Evolutionary conservation across 2,329 filamentous ascomycete genomes (phyloP).

Genomic region (Huntiella bhutanensis): DNA sequence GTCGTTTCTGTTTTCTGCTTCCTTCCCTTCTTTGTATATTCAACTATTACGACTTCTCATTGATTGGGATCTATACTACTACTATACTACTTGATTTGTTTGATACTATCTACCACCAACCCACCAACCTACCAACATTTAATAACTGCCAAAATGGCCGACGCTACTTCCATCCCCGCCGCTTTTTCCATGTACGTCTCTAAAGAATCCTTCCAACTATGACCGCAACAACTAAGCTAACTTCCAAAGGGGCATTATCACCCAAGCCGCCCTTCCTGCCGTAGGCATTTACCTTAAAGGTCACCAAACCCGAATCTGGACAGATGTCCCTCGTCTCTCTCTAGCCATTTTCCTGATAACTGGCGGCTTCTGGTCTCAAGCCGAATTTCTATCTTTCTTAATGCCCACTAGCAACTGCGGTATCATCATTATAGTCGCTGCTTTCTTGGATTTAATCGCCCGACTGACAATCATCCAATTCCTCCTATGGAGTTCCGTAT

Average conservation of each 20-base stretch:
- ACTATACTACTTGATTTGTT: not conserved
- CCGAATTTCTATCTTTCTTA: conserved; percentile 31
- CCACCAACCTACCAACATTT: not conserved
- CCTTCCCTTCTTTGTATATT: not conserved
- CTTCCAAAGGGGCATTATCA: conserved; percentile 39
- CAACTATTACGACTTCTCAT: not conserved
- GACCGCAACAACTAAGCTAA: conserved; percentile 23
- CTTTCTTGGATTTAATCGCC: conserved; percentile 37
- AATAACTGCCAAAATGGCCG: not conserved
- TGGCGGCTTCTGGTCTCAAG: conserved; percentile 33
- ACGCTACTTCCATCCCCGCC: not conserved
- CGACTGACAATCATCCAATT: conserved; percentile 35
- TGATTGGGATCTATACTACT: not conserved
- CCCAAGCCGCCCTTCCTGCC: conserved; percentile 28
- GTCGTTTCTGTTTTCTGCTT: conserved; percentile 1
- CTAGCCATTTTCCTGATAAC: conserved; percentile 35
- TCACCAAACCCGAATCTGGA: conserved; percentile 29
- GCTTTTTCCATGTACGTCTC: conserved; percentile 12
- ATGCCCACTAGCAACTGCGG: conserved; percentile 30
- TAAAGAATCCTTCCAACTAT: conserved; percentile 26
- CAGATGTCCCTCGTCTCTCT: conserved; percentile 45
- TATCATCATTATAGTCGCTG: conserved; percentile 30
- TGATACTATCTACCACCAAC: not conserved
- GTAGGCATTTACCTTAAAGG: conserved; percentile 27
- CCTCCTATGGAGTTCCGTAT: conserved; percentile 27